Conservation (phyloP, 768 basidiomycete genomes). For the Suillus ampliporus region DNA sequence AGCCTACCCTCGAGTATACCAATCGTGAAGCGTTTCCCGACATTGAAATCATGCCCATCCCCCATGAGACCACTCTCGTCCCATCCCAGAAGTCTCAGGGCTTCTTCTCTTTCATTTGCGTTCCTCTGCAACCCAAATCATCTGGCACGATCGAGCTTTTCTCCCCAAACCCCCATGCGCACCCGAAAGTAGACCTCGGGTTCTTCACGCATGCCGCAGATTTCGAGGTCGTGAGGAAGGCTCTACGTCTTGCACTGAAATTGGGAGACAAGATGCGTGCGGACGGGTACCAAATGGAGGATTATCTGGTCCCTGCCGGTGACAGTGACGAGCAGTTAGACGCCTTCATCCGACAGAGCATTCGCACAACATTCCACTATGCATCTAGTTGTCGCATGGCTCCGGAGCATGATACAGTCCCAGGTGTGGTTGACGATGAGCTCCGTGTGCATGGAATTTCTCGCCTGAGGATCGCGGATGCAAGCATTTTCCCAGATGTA, state of each 20-base stretch:
- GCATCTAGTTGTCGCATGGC: slow-evolving; percentile 46
- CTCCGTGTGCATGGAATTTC: slow-evolving; percentile 51
- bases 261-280: slow-evolving; percentile 29
- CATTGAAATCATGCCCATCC: slow-evolving; percentile 44
- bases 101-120: slow-evolving; percentile 29
- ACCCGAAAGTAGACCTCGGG: slow-evolving; percentile 22
- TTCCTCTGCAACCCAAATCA: slow-evolving; percentile 28
- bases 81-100: slow-evolving; percentile 25
- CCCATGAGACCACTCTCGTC: slow-evolving; percentile 14
- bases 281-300: slow-evolving; percentile 25
- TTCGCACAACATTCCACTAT: slow-evolving; percentile 41
- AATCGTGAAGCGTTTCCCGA: slow-evolving; percentile 41
- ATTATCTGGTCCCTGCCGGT: slow-evolving; percentile 1
- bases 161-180: slow-evolving; percentile 21
- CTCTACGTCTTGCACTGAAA: slow-evolving; percentile 2
- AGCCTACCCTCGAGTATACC: slow-evolving; percentile 17
- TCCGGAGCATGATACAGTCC: slow-evolving; percentile 14
- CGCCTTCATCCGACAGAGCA: slow-evolving; percentile 5
- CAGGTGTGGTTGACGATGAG: slow-evolving; percentile 53
- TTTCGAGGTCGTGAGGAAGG: slow-evolving; percentile 29
- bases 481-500: slow-evolving; percentile 37
- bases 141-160: slow-evolving; percentile 26
- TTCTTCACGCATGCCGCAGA: slow-evolving; percentile 7
- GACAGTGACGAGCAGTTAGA: slow-evolving; percentile 10
- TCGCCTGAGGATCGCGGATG: slow-evolving; percentile 49